Conservation (phyloP, 2,329 filamentous ascomycete species). For the Cordyceps pruinosa region DNA sequence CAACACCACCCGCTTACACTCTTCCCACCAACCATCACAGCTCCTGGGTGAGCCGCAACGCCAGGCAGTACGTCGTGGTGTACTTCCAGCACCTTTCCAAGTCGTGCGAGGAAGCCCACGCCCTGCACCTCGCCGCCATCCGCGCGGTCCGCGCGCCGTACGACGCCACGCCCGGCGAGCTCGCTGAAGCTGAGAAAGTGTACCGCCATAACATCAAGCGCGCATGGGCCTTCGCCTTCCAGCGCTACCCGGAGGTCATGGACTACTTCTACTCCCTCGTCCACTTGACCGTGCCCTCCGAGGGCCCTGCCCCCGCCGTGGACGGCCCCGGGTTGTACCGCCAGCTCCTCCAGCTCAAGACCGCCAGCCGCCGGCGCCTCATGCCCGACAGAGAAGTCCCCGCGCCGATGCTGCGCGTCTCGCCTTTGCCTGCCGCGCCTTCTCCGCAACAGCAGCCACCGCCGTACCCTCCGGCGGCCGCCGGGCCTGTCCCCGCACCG, state of each 20-base stretch:
- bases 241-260: constrained; percentile 73
- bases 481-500: too few relatives aligned
- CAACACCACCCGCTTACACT: background rate
- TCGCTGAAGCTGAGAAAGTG: constrained; percentile 53
- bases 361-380: constrained; percentile 31
- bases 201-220: constrained; percentile 70
- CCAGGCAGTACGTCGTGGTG: constrained; percentile 61
- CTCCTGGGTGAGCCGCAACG: constrained; percentile 57
- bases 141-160: constrained; percentile 51
- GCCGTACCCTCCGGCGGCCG: too few relatives aligned
- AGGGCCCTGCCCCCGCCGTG: constrained; percentile 52
- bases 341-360: constrained; percentile 42
- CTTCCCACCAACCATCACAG: constrained; percentile 31
- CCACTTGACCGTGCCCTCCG: constrained; percentile 55
- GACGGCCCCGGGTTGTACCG: constrained; percentile 54
- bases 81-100: constrained; percentile 57
- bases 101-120: constrained; percentile 52
- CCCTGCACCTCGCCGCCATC: constrained; percentile 48
- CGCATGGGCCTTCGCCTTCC: constrained; percentile 69
- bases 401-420: constrained; percentile 1
- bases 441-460: too few relatives aligned
- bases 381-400: background rate
- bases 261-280: constrained; percentile 74
- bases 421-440: constrained; percentile 12
- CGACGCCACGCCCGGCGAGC: constrained; percentile 47